Evolutionary conservation across 306 rosid species (phyloP), one percentile per base, ranked within the genome.

Genomic region (Citrullus amarus): DNA sequence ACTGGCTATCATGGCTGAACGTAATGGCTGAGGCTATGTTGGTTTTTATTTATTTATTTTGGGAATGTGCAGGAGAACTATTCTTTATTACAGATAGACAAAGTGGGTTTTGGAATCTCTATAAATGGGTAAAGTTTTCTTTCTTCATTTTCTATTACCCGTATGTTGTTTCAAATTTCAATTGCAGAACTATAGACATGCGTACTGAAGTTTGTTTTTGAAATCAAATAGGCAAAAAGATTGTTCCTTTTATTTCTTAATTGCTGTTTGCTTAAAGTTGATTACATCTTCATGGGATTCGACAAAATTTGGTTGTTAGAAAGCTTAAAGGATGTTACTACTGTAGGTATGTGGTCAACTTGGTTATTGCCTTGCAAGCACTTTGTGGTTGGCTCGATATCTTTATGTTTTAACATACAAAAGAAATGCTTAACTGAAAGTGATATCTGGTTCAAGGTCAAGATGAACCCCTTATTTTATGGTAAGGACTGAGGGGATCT

Each of bases 81-180:
- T 92, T 86, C 83, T 92, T 95, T 81, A 83, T 95, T 71, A 89
- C 98, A 7, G 99, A 95, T 82, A 91, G 91, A 63, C 81, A 78
- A 58, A 84, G 80, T 88, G 99, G 99, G 41, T 95, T 87, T 80
- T 95, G 99, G 99, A 95, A 95, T 87, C 83, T 95, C 78, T 87
- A 91, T 82, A 92, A 89, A 91, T 95, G 99, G 98, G 99, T 95
- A 88, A 86, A 69, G 63, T 86, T 65, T 57, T 18, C 79, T 18
- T 65, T 20, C 32, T 20, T 15, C 5, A 25, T 51, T 15, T 68
- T 81, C 74, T 81, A 3, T 17, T 54, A 58, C 77, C 46, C 70
- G 73, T 51, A 18, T 57, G 76, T 70, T 75, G 43, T 76, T 82
- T 54, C 17, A 34, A 74, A 38, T 76, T 82, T 54, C 17, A 34